Percentiles rank a stretch among this genome's conserved stretches.
Evolutionary conservation across 768 basidiomycete species (phyloP).

Genomic region (Lactarius deliciosus): DNA sequence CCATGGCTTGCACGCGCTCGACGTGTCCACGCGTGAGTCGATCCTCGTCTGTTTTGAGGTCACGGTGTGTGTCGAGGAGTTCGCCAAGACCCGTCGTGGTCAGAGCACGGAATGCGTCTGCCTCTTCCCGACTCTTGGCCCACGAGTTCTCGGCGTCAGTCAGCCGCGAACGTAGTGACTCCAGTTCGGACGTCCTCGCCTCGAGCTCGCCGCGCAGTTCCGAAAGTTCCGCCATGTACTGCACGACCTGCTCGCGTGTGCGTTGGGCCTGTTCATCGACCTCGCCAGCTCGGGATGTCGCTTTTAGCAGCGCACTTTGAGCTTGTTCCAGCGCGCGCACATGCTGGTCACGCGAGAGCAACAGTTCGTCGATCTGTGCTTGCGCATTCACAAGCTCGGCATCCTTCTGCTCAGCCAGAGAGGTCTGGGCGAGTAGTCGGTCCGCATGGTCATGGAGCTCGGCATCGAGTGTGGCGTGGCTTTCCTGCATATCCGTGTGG

Average conservation of each 20-base stretch:
- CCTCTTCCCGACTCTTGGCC: conserved; percentile 90
- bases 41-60: conserved; percentile 82
- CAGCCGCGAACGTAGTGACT: conserved; percentile 61
- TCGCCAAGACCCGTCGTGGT: conserved; percentile 86
- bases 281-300: conserved; percentile 76
- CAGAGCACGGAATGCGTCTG: conserved; percentile 82
- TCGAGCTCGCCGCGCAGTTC: conserved; percentile 84
- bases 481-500: conserved; percentile 68
- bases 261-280: conserved; percentile 71
- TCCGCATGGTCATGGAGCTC: conserved; percentile 76
- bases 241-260: conserved; percentile 63
- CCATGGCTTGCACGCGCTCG: conserved; percentile 80
- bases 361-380: conserved; percentile 70
- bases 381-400: conserved; percentile 69
- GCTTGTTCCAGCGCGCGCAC: conserved; percentile 86
- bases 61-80: conserved; percentile 83
- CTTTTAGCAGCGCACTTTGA: conserved; percentile 69
- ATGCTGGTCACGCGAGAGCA: conserved; percentile 75
- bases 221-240: conserved; percentile 73
- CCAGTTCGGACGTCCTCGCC: conserved; percentile 67
- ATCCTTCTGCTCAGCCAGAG: conserved; percentile 72
- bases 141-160: conserved; percentile 87
- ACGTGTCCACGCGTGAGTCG: conserved; percentile 69
- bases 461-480: conserved; percentile 56
- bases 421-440: conserved; percentile 68